Base-by-base conservation (phyloP, 1,139 yeast species). In the Trichomonascaceae sp. region DNA sequence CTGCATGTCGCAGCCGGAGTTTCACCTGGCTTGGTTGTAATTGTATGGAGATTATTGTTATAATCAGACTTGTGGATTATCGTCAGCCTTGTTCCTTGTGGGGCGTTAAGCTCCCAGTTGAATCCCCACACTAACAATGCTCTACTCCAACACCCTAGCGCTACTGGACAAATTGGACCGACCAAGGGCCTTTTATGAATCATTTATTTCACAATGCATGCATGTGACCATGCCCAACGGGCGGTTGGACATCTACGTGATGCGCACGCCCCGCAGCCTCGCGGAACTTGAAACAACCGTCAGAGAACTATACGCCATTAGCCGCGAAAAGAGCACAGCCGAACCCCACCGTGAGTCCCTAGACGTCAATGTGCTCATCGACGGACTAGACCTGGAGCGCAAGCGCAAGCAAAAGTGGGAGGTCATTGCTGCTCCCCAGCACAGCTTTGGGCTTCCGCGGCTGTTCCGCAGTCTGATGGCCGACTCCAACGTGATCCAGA, bases 321-420 rank as follows among this genome's bases (percentile, higher is more conserved):
- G 52, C 9, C 42, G 50, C 3, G 31, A 27, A 9, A 43, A 47
- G 33, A 20, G 23, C 6, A 11, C 23, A 11, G 16, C 14, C 8
- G 31, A 37, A 16, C 49, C 51, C 2, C 30, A 30, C 5, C 15
- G 28, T 14, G 16, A 13, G 16, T 33, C 33, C 42, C 49, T 57
- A 13, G 46, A 47, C 16, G 50, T 59, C 18, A 54, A 58, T 1
- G 57, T 64, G 5, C 43, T 63, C 31, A 41, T 64, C 6, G 59
- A 56, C 17, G 56, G 61, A 5, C 41, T 41, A 15, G 54, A 51
- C 31, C 35, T 50, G 16, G 55, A 52, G 16, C 29, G 32, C n/a
- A 37, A 34, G n/a, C 35, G 56, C 14, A 36, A 39, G 9, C 51
- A 52, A 34, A 35, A 43, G 13, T 57, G 62, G 61, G 62, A 57